These are phyloP conservation scores for Lyophyllum atratum DNA, from an alignment of 768 basidiomycete genomes.

Conservation along the genomic window DNA sequence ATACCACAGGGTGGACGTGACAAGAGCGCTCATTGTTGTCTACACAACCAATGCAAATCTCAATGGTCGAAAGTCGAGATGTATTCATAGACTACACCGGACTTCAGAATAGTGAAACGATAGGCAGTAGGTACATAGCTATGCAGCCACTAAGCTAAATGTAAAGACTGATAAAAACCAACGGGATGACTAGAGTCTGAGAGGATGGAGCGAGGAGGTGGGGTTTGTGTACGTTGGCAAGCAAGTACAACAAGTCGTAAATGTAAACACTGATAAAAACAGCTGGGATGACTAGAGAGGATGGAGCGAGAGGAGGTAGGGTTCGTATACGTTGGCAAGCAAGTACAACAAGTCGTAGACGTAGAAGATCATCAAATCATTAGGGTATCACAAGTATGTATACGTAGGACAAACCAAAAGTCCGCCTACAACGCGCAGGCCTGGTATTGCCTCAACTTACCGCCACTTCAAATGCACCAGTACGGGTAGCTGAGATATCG, in stretches of 20 bases:
- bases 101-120: too few relatives aligned
- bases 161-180: too few relatives aligned
- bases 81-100: too few relatives aligned
- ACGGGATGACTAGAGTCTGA: too few relatives aligned
- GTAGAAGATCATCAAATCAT: neutral
- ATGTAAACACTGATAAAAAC: too few relatives aligned
- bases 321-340: neutral
- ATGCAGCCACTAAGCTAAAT: too few relatives aligned
- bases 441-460: conserved; percentile 7
- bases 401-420: conserved; percentile 3
- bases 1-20: too few relatives aligned
- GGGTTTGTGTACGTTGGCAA: neutral
- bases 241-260: neutral
- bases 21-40: too few relatives aligned
- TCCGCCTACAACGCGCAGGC: neutral
- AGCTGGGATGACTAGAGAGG: too few relatives aligned
- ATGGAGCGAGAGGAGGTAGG: neutral
- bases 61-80: too few relatives aligned
- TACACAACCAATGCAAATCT: too few relatives aligned
- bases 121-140: too few relatives aligned
- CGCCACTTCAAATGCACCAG: neutral
- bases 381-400: neutral
- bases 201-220: neutral
- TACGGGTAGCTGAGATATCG: neutral
- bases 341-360: neutral